Evolutionary conservation across 2,329 filamentous ascomycete species (phyloP), one percentile per base, ranked within the genome.

Genomic region (Stagonosporopsis rhizophila): DNA sequence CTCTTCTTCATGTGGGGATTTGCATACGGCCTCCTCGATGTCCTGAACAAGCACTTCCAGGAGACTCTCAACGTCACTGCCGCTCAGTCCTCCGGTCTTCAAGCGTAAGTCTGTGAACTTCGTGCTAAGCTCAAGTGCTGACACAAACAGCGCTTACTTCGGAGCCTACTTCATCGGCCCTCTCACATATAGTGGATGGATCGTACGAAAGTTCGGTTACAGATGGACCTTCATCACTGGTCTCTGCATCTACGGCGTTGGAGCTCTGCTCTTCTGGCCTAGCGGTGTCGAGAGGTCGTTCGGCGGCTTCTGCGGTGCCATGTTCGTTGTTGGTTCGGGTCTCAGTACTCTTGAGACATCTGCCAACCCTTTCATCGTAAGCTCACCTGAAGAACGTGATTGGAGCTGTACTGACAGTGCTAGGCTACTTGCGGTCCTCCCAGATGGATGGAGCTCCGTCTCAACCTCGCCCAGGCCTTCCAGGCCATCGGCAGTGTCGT

Each of bases 1-100:
- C 79, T 96, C 0, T 96, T 96, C 76, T 87, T 96, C 62, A 80
- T 96, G 4, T 96, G 91, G 92, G 92, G 92, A 0, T 89, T 96
- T 54, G 92, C 91, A 0, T 96, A 96, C 66, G 92, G 92, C 0
- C 82, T 96, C 1, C 81, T 96, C 4, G 91, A 94, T 67, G 89
- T 88, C 0, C 82, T 96, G 23, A 96, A 96, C 72, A 82, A 82
- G 30, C 86, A 86, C 32, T 87, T 91, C 49, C 85, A 87, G 30
- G 69, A 74, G 5, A 82, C 90, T 2, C 82, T 87, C 8, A 65
- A 83, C 23, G 87, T 89, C 81, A 83, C 80, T 1, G 72, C 79
- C 0, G 81, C 83, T 1, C 82, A 91, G 71, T 87, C 83, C 0
- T 77, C 91, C 4, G 87, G 87, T 1, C 81, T 91, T 28, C 89